phyloP scores from a whole-genome alignment of 805 yeast species.

The Monosporozyma yasuniensis region DNA sequence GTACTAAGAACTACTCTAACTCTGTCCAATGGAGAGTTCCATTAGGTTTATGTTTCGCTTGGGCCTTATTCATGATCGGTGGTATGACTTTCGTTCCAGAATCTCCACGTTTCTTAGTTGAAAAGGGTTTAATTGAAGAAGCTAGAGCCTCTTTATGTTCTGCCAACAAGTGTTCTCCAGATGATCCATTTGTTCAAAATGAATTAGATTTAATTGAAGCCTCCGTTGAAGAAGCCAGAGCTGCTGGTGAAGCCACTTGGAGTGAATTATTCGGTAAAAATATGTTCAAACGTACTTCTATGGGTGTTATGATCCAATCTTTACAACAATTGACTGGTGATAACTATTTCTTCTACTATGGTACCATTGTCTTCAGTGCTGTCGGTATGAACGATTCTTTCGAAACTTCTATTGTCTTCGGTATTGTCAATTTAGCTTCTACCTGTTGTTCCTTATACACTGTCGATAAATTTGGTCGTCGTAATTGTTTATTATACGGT shows the following conservation, averaged over 20 bases:
- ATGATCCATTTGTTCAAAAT: slow-evolving; percentile 44
- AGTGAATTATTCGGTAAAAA: slow-evolving; percentile 55
- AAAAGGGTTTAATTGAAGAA: slow-evolving; percentile 47
- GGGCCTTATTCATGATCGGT: slow-evolving; percentile 36
- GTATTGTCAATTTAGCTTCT: slow-evolving; percentile 53
- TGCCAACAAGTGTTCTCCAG: slow-evolving; percentile 46
- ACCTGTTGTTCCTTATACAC: slow-evolving; percentile 44
- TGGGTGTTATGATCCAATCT: slow-evolving; percentile 53
- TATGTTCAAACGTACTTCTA: slow-evolving; percentile 37
- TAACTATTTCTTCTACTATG: slow-evolving; percentile 63
- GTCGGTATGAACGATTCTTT: slow-evolving; percentile 54
- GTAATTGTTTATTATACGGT: slow-evolving; percentile 41
- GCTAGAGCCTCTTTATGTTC: slow-evolving; percentile 52
- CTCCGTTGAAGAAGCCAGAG: slow-evolving; percentile 48
- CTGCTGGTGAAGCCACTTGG: slow-evolving; percentile 63
- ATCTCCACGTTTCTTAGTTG: slow-evolving; percentile 63
- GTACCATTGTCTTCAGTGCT: slow-evolving; percentile 54
- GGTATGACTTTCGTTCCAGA: slow-evolving; percentile 55
- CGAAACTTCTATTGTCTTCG: slow-evolving; percentile 51
- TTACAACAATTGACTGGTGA: slow-evolving; percentile 66
- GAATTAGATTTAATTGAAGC: slow-evolving; percentile 54
- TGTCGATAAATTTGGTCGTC: slow-evolving; percentile 51
- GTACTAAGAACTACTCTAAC: slow-evolving; percentile 36
- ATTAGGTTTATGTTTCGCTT: slow-evolving; percentile 48
- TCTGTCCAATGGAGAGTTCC: slow-evolving; percentile 70